Percentiles rank a stretch among this genome's conserved stretches.
phyloP scores from a whole-genome alignment of 345 rosid genomes.

The Turritis glabra region DNA sequence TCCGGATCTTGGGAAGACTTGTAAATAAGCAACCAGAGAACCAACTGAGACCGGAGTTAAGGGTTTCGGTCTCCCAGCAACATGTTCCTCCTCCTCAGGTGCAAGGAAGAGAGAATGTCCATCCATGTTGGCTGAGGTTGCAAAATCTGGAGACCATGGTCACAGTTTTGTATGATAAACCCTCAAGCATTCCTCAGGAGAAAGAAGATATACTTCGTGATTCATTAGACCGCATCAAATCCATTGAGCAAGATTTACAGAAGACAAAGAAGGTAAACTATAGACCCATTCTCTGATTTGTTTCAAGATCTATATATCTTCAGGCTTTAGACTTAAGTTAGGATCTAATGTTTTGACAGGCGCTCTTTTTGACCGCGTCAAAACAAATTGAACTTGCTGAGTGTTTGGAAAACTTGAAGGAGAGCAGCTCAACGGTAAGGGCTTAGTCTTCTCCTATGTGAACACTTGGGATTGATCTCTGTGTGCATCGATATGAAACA shows the following conservation, averaged over 20 bases:
- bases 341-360: slow-evolving; percentile 46
- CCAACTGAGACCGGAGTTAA: slow-evolving; percentile 40
- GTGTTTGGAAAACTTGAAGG: slow-evolving; percentile 69
- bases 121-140: slow-evolving; percentile 88
- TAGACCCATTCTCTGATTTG: neutral
- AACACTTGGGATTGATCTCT: neutral
- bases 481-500: slow-evolving; percentile 8
- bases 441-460: slow-evolving; percentile 2
- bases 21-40: slow-evolving; percentile 45
- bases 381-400: slow-evolving; percentile 92
- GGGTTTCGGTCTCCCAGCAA: slow-evolving; percentile 43
- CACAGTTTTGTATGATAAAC: slow-evolving; percentile 62
- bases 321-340: neutral
- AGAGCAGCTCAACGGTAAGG: slow-evolving; percentile 56
- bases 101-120: slow-evolving; percentile 48
- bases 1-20: slow-evolving; percentile 47
- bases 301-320: neutral
- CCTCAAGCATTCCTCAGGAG: slow-evolving; percentile 75
- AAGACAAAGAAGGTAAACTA: slow-evolving; percentile 72
- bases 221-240: slow-evolving; percentile 75
- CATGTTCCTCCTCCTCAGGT: slow-evolving; percentile 41
- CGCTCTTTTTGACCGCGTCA: slow-evolving; percentile 82
- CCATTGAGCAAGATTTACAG: slow-evolving; percentile 83
- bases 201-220: slow-evolving; percentile 86
- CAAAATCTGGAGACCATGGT: slow-evolving; percentile 73